Evolutionary conservation across 257 asterid genomes (phyloP).

Genomic region (Solanum dulcamara): DNA sequence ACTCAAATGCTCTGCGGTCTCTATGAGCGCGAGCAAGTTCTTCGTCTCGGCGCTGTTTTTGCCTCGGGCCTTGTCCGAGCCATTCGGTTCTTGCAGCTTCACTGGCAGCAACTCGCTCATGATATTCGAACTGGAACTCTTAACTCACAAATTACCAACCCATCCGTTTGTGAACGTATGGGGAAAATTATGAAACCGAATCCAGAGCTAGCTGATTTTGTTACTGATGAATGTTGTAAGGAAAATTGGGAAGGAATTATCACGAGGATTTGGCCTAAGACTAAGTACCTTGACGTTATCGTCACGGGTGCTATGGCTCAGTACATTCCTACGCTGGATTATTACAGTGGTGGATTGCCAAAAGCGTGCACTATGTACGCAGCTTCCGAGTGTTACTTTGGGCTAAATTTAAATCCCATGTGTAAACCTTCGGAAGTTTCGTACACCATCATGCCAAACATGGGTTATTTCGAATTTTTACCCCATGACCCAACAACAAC

Average conservation of each 20-base stretch:
- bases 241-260: conserved; percentile 82
- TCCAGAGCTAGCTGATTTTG: conserved; percentile 45
- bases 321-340: conserved; percentile 83
- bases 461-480: conserved; percentile 92
- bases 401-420: conserved; percentile 88
- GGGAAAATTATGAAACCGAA: conserved; percentile 27
- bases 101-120: conserved; percentile 44
- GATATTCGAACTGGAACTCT: conserved; percentile 68
- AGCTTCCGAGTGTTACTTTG: conserved; percentile 90
- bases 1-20: conserved; percentile 95
- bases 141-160: conserved; percentile 42
- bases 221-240: conserved; percentile 36
- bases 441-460: conserved; percentile 94
- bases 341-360: conserved; percentile 75
- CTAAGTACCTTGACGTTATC: conserved; percentile 75
- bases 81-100: conserved; percentile 84
- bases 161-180: conserved; percentile 39
- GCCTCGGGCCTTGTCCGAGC: conserved; percentile 99
- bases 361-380: conserved; percentile 96
- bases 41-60: conserved; percentile 89
- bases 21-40: conserved; percentile 72
- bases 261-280: conserved; percentile 83
- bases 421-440: conserved; percentile 77
- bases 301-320: conserved; percentile 99
- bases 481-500: conserved; percentile 49